These are phyloP conservation scores for Cladosporium sp. DNA, from an alignment of 2,329 filamentous ascomycete genomes.

Conservation along the genomic window DNA sequence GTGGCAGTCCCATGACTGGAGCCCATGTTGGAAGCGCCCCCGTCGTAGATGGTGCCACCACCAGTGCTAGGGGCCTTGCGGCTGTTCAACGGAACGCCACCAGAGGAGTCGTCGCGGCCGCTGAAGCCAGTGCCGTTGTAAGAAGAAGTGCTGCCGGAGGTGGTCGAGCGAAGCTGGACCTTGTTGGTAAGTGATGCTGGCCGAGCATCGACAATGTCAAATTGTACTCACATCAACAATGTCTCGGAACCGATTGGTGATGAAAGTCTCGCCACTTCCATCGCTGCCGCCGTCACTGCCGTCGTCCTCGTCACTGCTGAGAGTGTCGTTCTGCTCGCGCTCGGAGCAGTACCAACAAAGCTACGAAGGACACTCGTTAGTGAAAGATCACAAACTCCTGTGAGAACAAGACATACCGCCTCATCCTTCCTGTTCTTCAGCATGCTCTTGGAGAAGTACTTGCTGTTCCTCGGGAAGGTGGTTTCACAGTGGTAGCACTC, in stretches of 20 bases:
- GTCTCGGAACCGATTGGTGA: neutral
- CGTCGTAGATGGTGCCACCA: neutral
- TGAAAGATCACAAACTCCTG: neutral
- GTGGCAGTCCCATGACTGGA: neutral
- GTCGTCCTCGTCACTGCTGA: conserved; percentile 4
- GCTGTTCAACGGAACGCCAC: neutral
- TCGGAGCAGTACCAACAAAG: conserved; percentile 14
- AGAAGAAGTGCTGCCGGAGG: neutral
- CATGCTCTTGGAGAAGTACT: conserved; percentile 8
- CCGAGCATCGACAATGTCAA: neutral
- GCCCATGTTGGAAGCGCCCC: neutral
- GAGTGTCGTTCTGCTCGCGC: conserved; percentile 1
- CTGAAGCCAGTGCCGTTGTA: neutral
- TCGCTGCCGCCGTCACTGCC: neutral
- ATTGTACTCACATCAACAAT: conserved; percentile 4
- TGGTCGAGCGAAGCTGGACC: neutral
- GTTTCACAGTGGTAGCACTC: conserved; percentile 29
- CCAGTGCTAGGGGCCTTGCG: neutral
- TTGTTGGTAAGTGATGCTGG: neutral
- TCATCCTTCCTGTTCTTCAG: conserved; percentile 11
- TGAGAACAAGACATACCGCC: neutral
- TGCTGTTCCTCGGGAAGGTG: conserved; percentile 4
- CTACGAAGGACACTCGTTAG: neutral
- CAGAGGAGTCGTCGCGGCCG: neutral
- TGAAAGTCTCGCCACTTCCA: neutral